Evolutionary conservation across 1,284 basidiomycete genomes (phyloP), one percentile per base, ranked within the genome.

Genomic region (Pulchroboletus neoregius): DNA sequence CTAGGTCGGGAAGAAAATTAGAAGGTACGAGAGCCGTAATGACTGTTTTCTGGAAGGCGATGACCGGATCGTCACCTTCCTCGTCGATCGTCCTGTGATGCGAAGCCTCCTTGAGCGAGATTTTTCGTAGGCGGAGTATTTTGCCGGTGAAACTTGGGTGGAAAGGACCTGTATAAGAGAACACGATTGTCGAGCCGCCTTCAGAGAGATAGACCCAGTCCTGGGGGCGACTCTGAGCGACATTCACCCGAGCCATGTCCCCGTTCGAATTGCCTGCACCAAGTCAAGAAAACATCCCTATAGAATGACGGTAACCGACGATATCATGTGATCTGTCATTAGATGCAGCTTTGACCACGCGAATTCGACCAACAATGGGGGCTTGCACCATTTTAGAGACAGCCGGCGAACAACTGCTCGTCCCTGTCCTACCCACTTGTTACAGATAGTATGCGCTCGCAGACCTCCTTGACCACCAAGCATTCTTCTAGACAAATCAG

Each of bases 151-250:
- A 86, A 2, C 62, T 51, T 2, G 72, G 63, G 47, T 73, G 65
- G 12, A 61, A 27, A 26, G 76, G 68, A 0, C 91, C 89, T 10
- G 61, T 58, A 62, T 93, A 94, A 7, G 85, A 82, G 67, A 92
- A 91, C 18, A 95, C 89, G 53, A 91, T 80, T 8, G 89, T 87
- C 8, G 90, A 86, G n/a, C 88, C 90, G 12, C 93, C 93, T 68
- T 95, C 93, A 1, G 89, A 83, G 24, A 92, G 70, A 62, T 95
- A 96, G 50, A 66, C 69, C 93, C 92, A 95, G 62, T 91, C 72
- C 6, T 62, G 55, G 0, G 83, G 76, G 15, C 60, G 62, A 8
- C 76, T 83, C 30, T 72, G 62, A 2, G 65, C 52, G 42, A 71
- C 41, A 0, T 43, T 43, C 20, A 39, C 22, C 11, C 11, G 47